A percentile compares a stretch with the other conserved stretches of the same genome.
phyloP scores from a whole-genome alignment of 768 basidiomycete species.

The Pulveroboletus sp. region DNA sequence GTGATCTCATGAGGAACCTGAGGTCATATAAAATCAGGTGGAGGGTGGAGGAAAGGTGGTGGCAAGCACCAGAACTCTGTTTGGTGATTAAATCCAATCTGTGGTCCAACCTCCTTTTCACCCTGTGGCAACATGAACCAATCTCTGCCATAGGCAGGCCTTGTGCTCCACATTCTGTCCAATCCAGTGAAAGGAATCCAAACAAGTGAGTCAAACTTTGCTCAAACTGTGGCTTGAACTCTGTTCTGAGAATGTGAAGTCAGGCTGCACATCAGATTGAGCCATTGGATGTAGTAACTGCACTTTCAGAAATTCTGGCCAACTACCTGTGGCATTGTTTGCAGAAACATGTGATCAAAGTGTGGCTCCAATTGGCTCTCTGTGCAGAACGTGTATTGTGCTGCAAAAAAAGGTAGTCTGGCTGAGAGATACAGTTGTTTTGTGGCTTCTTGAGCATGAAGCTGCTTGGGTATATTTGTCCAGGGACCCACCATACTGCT shows the following conservation, averaged over 20 bases:
- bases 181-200: background rate
- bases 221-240: background rate
- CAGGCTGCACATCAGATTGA: background rate
- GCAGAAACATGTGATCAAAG: background rate
- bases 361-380: background rate
- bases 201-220: background rate
- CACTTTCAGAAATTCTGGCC: background rate
- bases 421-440: background rate
- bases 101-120: no score
- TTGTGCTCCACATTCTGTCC: constrained; percentile 3
- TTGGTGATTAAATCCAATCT: no score
- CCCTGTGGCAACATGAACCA: no score
- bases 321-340: background rate
- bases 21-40: no score
- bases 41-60: no score
- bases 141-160: no score
- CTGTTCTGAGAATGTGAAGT: background rate
- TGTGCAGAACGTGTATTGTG: background rate
- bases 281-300: background rate
- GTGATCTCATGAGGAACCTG: no score
- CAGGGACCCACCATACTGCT: background rate
- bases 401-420: background rate
- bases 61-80: no score
- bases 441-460: background rate
- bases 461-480: background rate